These are phyloP conservation scores for Talaromyces sp. DNA, from an alignment of 2,329 filamentous ascomycete genomes.

Conservation along the genomic window DNA sequence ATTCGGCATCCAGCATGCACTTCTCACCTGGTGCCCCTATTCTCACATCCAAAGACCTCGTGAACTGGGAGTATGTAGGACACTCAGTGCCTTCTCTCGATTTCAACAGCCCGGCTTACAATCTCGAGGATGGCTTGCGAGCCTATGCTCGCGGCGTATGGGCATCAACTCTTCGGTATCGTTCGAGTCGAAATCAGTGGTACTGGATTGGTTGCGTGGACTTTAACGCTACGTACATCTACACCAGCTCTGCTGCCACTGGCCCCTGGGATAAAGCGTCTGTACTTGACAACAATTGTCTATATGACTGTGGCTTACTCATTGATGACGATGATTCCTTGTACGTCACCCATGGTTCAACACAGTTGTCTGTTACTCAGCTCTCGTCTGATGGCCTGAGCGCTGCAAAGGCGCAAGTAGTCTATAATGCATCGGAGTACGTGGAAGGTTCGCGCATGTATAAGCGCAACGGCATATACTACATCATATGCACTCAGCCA, in stretches of 20 bases:
- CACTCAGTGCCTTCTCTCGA: not conserved
- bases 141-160: not conserved
- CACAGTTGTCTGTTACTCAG: not conserved
- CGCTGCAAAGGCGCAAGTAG: not conserved
- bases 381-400: not conserved
- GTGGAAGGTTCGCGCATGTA: not conserved
- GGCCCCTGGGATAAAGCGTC: not conserved
- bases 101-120: not conserved
- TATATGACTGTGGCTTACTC: not conserved
- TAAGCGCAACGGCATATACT: not conserved
- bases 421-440: not conserved
- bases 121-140: not conserved
- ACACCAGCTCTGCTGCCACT: not conserved
- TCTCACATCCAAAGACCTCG: not conserved
- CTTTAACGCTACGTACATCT: not conserved
- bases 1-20: slow-evolving; percentile 2
- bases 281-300: not conserved
- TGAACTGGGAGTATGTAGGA: not conserved
- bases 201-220: slow-evolving; percentile 1
- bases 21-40: not conserved
- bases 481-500: not conserved
- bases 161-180: not conserved
- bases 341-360: not conserved
- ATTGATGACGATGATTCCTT: slow-evolving; percentile 1
- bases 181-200: not conserved